These are phyloP conservation scores for Grosmannia clavigera DNA, from an alignment of 2,329 filamentous ascomycete species.

Conservation along the genomic window DNA sequence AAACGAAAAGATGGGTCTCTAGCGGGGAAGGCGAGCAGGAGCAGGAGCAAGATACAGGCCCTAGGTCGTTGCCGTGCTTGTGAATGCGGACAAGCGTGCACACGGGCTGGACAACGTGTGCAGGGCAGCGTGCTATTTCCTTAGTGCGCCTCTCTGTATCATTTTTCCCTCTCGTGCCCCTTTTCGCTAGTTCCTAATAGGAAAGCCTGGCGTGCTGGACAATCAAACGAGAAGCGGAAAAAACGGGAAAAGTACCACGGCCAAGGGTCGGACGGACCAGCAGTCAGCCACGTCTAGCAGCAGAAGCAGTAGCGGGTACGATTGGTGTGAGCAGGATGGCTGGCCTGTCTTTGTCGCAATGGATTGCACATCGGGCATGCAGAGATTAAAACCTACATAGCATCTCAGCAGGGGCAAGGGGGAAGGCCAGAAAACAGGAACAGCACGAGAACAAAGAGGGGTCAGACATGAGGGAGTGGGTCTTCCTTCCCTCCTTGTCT, in stretches of 20 bases:
- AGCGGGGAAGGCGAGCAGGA: not conserved
- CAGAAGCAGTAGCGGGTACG: not conserved
- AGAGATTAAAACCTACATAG: not conserved
- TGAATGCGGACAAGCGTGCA: not conserved
- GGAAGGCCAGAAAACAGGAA: not conserved
- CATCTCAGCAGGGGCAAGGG: not conserved
- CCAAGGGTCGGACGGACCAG: not conserved
- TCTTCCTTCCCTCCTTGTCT: conserved; percentile 1
- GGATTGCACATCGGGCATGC: not conserved
- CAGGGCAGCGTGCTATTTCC: not conserved
- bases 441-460: conserved; percentile 1
- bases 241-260: not conserved
- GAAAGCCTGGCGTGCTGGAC: not conserved
- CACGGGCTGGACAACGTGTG: not conserved
- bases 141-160: not conserved
- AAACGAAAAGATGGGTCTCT: not conserved
- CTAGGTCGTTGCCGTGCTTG: not conserved
- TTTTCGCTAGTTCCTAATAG: not conserved
- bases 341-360: not conserved
- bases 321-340: not conserved
- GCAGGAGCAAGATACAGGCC: not conserved
- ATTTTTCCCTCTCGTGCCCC: not conserved
- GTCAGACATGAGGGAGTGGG: not conserved
- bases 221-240: too few species aligned
- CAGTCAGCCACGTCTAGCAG: not conserved